Evolutionary conservation across 2,329 filamentous ascomycete species (phyloP), one percentile per base, ranked within the genome.

Genomic region (Diaporthe helianthi): DNA sequence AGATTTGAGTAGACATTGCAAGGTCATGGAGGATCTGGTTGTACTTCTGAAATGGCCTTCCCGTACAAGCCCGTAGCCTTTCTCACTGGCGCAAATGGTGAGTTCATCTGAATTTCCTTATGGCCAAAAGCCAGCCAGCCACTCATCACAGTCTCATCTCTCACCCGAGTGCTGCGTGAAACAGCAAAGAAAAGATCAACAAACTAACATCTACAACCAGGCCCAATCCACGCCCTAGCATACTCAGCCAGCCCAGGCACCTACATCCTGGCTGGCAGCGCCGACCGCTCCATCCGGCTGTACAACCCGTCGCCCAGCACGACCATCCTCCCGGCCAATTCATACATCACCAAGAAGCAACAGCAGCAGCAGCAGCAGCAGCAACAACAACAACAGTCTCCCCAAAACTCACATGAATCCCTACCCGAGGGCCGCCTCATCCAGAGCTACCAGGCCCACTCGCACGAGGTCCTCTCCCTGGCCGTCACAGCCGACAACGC

Each of bases 391-490:
- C n/a, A n/a, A n/a, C n/a, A n/a, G n/a, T n/a, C n/a, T n/a, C 9
- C 31, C 31, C 80, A 73, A 47, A 77, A 73, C 55, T 76, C 79
- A 46, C 73, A 73, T 46, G 58, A 73, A 3, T 46, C 36, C 15
- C 54, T 82, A 7, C 83, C 85, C 0, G 77, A 85, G 70, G 86
- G 85, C 73, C 83, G 84, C 1, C 89, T 96, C 4, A 93, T 99
- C 76, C 94, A 98, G 80, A 92, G 89, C 44, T 99, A 97, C 82
- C 84, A 90, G 44, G 93, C 92, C 2, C 96, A 99, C 81, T 94
- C 93, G 73, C 97, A 99, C 83, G 92, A 94, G 74, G 92, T 99
- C 9, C 90, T 98, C 71, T 92, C 93, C 73, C 85, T 99, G 47
- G 85, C 87, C 65, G 91, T 98, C 61, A 83, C 88, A 9, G 77